A percentile compares a stretch with the other conserved stretches of the same genome.
Evolutionary conservation across 2,329 filamentous ascomycete genomes (phyloP).

Genomic region (Phyllosticta paracitricarpa): DNA sequence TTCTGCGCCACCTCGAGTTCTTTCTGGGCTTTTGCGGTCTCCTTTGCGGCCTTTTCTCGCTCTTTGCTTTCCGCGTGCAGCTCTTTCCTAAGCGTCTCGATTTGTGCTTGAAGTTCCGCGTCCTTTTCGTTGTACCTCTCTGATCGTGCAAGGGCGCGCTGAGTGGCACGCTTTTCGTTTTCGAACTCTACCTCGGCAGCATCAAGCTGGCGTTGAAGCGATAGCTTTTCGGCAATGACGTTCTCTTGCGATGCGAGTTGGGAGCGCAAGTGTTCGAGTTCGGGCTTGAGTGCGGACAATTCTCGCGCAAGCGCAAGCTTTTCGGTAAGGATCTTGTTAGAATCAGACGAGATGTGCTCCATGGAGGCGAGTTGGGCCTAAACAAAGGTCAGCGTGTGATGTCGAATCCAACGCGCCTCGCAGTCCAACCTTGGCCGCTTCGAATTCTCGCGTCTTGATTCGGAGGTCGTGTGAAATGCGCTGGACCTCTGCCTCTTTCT

Average conservation of each 20-base stretch:
- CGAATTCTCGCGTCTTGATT: constrained; percentile 43
- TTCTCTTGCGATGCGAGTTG: constrained; percentile 54
- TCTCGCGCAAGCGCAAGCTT: constrained; percentile 53
- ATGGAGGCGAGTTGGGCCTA: constrained; percentile 64
- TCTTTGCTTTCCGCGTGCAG: constrained; percentile 36
- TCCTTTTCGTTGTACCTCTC: constrained; percentile 41
- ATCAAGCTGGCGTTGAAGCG: constrained; percentile 67
- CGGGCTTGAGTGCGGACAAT: constrained; percentile 47
- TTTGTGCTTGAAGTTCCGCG: constrained; percentile 34
- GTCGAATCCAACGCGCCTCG: neutral
- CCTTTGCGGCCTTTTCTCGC: constrained; percentile 30
- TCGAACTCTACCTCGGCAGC: constrained; percentile 73
- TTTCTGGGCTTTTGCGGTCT: constrained; percentile 25
- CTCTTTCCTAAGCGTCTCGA: constrained; percentile 38
- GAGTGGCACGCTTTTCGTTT: constrained; percentile 63
- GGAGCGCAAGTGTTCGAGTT: constrained; percentile 51
- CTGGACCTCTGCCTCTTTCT: constrained; percentile 35
- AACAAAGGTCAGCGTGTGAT: neutral
- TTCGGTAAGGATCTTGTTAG: constrained; percentile 57
- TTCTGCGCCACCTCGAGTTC: constrained; percentile 24
- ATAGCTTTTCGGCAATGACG: constrained; percentile 66
- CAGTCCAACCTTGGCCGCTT: constrained; percentile 46
- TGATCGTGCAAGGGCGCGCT: constrained; percentile 44
- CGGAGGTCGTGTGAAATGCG: constrained; percentile 42
- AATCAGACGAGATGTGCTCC: constrained; percentile 57